Conservation (phyloP, 2,329 filamentous ascomycete genomes). For the Trichoderma gracile region DNA sequence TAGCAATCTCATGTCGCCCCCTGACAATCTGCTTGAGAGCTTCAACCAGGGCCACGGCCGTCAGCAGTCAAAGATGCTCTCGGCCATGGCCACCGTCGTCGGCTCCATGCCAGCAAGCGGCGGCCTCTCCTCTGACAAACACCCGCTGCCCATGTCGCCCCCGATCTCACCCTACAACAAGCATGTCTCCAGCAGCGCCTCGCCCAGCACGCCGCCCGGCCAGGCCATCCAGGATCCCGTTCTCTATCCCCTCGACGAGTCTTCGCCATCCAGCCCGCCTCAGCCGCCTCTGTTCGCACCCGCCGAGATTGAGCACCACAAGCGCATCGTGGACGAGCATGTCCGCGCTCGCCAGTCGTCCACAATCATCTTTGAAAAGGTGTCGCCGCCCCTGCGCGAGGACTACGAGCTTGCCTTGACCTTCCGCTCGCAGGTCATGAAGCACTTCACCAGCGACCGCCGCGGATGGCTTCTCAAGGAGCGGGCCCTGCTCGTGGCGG, state of each 20-base stretch:
- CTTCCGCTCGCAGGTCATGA: constrained; percentile 56
- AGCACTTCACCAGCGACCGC: constrained; percentile 47
- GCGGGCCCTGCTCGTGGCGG: constrained; percentile 50
- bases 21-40: constrained; percentile 56
- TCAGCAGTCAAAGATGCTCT: constrained; percentile 13
- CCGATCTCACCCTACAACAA: constrained; percentile 56
- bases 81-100: not conserved
- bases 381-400: constrained; percentile 51
- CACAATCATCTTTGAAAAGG: constrained; percentile 39
- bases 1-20: constrained; percentile 62
- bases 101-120: constrained; percentile 23
- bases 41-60: constrained; percentile 40
- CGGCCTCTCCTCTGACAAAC: constrained; percentile 37
- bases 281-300: constrained; percentile 54
- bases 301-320: constrained; percentile 44
- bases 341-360: constrained; percentile 47
- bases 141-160: constrained; percentile 53
- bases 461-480: constrained; percentile 53
- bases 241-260: constrained; percentile 54
- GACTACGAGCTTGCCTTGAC: constrained; percentile 57
- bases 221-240: constrained; percentile 55
- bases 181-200: constrained; percentile 36
- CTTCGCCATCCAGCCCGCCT: constrained; percentile 41
- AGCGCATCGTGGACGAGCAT: constrained; percentile 53
- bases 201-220: constrained; percentile 34